These are phyloP conservation scores for Heliosperma pusillum DNA, from an alignment of 148 eudicot genomes.

Conservation along the genomic window DNA sequence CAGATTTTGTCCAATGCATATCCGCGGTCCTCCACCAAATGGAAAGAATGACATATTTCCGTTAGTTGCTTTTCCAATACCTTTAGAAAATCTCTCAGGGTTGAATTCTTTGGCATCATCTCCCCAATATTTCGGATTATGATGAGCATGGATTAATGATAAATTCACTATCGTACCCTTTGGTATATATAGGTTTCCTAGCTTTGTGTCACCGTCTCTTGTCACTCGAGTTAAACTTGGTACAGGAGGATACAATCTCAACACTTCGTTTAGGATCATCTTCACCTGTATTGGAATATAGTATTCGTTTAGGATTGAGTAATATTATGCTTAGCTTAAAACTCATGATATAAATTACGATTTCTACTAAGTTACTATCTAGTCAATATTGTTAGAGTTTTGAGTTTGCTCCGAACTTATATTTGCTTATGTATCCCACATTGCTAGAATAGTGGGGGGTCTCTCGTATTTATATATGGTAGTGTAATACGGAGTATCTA, in stretches of 20 bases:
- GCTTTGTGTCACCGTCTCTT: not conserved
- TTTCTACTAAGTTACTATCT: no score
- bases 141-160: not conserved
- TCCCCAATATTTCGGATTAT: not conserved
- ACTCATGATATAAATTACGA: no score
- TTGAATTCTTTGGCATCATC: not conserved
- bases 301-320: no score
- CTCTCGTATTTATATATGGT: no score
- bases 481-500: no score
- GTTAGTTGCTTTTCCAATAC: not conserved
- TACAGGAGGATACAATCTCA: not conserved
- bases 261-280: not conserved
- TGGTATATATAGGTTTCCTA: not conserved
- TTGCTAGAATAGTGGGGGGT: no score
- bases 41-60: not conserved
- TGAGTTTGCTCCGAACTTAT: no score
- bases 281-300: not conserved
- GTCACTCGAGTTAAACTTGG: not conserved
- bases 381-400: no score
- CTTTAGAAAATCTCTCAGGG: not conserved
- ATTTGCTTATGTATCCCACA: no score
- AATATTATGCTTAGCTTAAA: no score
- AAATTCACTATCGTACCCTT: not conserved
- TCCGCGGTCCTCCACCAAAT: not conserved
- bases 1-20: not conserved